Conservation (phyloP, 768 basidiomycete species). For the Serendipita vermifera region DNA sequence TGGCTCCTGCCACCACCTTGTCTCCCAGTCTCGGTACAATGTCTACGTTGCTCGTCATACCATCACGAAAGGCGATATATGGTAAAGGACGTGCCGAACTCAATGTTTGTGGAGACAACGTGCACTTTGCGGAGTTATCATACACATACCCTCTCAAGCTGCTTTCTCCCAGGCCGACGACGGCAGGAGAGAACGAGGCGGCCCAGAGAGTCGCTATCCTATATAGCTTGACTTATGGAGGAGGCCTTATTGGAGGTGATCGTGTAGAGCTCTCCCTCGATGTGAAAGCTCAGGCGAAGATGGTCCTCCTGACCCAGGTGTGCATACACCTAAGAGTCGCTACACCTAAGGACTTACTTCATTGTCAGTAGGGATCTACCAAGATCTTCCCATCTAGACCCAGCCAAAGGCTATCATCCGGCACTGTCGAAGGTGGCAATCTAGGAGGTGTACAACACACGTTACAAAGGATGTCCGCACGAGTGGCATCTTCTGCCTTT, state of each 20-base stretch:
- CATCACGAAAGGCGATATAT: slow-evolving; percentile 7
- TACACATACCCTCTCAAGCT: slow-evolving; percentile 83
- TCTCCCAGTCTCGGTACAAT: too few species aligned
- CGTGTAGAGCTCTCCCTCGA: slow-evolving; percentile 47
- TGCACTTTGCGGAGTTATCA: slow-evolving; percentile 58
- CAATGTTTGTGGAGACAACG: slow-evolving; percentile 34
- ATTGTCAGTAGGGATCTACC: slow-evolving; percentile 62
- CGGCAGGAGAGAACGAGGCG: slow-evolving; percentile 13
- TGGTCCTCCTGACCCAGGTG: slow-evolving; percentile 80
- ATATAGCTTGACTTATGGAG: slow-evolving; percentile 80
- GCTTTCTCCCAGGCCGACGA: slow-evolving; percentile 48
- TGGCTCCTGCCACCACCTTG: too few species aligned
- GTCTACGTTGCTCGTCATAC: not conserved
- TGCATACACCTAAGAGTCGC: slow-evolving; percentile 16
- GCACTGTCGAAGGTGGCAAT: not conserved
- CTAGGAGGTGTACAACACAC: slow-evolving; percentile 29
- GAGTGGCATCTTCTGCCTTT: slow-evolving; percentile 37
- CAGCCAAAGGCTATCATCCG: slow-evolving; percentile 31
- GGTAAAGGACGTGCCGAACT: slow-evolving; percentile 16
- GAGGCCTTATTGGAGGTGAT: slow-evolving; percentile 85
- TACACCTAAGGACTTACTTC: not conserved
- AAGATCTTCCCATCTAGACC: slow-evolving; percentile 82
- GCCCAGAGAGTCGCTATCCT: slow-evolving; percentile 45
- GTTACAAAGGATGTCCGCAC: slow-evolving; percentile 48
- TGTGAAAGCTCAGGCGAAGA: slow-evolving; percentile 40